A percentile compares a stretch with the other conserved stretches of the same genome.
phyloP scores from a whole-genome alignment of 768 basidiomycete genomes.

The Cubamyces lactineus region DNA sequence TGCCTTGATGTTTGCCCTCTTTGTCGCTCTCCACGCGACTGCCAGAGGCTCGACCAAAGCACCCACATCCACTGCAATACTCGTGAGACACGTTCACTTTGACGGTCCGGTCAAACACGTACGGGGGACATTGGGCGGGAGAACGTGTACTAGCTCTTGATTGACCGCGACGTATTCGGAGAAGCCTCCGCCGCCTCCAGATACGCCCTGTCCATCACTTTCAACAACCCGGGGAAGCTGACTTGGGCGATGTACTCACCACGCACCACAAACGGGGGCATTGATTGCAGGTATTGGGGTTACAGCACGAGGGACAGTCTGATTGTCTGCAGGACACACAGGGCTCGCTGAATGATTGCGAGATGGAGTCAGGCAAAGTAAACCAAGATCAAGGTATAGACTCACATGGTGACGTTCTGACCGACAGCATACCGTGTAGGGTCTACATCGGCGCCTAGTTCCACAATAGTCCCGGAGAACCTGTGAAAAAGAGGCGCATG shows the following conservation, averaged over 20 bases:
- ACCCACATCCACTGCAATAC: slow-evolving; percentile 44
- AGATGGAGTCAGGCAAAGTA: neutral
- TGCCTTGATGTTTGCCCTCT: slow-evolving; percentile 41
- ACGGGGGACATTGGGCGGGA: slow-evolving; percentile 45
- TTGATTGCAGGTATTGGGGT: neutral
- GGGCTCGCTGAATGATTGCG: neutral
- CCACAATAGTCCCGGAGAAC: slow-evolving; percentile 16
- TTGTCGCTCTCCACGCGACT: slow-evolving; percentile 49
- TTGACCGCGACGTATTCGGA: slow-evolving; percentile 44
- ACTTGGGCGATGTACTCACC: slow-evolving; percentile 28
- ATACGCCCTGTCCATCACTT: slow-evolving; percentile 37
- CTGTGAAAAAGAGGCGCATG: neutral
- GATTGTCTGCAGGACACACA: neutral
- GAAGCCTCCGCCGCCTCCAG: slow-evolving; percentile 46
- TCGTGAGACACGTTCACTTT: neutral
- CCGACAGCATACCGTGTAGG: slow-evolving; percentile 2
- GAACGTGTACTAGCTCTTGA: slow-evolving; percentile 39
- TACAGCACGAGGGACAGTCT: neutral
- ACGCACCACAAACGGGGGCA: slow-evolving; percentile 34
- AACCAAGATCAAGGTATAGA: too few relatives aligned
- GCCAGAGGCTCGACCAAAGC: slow-evolving; percentile 50
- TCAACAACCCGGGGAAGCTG: neutral
- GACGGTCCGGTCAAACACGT: slow-evolving; percentile 17
- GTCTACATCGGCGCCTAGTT: slow-evolving; percentile 2
- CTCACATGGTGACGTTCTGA: slow-evolving; percentile 23